Conservation (phyloP, 2,329 filamentous ascomycete genomes). For the Mollisiaceae sp. region DNA sequence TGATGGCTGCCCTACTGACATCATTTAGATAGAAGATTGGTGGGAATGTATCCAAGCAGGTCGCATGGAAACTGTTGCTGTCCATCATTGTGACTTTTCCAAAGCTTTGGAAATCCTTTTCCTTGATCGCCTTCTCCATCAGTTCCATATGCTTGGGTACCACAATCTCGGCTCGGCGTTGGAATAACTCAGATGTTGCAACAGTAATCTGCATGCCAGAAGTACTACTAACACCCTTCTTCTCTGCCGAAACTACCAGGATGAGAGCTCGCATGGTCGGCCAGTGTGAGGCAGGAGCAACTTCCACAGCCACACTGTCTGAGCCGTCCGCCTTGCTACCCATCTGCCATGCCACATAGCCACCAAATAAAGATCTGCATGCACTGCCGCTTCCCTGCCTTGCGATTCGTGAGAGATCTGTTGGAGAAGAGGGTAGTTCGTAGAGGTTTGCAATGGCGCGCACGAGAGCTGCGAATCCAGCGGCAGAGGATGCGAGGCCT, state of each 20-base stretch:
- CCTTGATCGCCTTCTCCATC: constrained; percentile 82
- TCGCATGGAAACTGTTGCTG: constrained; percentile 96
- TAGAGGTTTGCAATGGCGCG: constrained; percentile 93
- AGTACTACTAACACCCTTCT: constrained; percentile 93
- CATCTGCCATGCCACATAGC: constrained; percentile 94
- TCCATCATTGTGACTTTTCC: constrained; percentile 94
- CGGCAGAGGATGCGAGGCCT: constrained; percentile 77
- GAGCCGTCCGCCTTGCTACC: constrained; percentile 77
- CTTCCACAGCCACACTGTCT: constrained; percentile 86
- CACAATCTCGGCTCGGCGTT: constrained; percentile 72
- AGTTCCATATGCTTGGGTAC: constrained; percentile 82
- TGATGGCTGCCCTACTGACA: constrained; percentile 82
- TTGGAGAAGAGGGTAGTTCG: constrained; percentile 77
- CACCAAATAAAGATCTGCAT: constrained; percentile 90
- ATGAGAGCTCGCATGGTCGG: constrained; percentile 92
- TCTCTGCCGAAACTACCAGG: constrained; percentile 88
- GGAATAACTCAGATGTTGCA: constrained; percentile 86
- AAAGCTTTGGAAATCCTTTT: constrained; percentile 83
- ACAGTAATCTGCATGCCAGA: constrained; percentile 98
- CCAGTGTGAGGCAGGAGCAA: constrained; percentile 91
- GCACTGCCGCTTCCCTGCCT: constrained; percentile 94
- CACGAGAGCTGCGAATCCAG: constrained; percentile 73
- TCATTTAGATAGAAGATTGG: constrained; percentile 99
- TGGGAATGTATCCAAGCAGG: constrained; percentile 91
- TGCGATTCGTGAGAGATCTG: constrained; percentile 86